A percentile compares a stretch with the other conserved stretches of the same genome.
These are phyloP conservation scores for Trifolium pratense DNA, from an alignment of 306 rosid species.

Conservation along the genomic window DNA sequence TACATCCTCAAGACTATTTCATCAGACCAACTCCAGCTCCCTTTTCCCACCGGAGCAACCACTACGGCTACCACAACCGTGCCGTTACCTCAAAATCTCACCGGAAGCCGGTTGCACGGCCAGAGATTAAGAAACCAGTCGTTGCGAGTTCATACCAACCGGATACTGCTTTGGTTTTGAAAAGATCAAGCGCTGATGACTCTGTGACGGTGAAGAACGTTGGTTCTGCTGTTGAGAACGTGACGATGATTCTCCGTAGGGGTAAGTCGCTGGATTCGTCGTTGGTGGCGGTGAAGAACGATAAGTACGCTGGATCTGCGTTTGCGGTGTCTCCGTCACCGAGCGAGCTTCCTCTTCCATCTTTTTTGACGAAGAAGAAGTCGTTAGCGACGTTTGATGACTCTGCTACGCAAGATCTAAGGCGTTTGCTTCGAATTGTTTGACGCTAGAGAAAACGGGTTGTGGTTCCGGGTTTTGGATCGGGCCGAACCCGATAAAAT, in stretches of 20 bases:
- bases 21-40: conserved; percentile 44
- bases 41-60: conserved; percentile 54
- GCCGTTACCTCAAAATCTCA: conserved; percentile 44
- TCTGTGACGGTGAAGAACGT: conserved; percentile 39
- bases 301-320: conserved; percentile 91
- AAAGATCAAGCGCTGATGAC: conserved; percentile 59
- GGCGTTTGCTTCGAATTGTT: conserved; percentile 84
- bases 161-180: conserved; percentile 28
- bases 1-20: conserved; percentile 76
- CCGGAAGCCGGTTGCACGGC: conserved; percentile 51
- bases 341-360: conserved; percentile 82
- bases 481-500: conserved; percentile 18
- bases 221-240: conserved; percentile 57
- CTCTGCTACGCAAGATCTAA: conserved; percentile 80
- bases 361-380: conserved; percentile 62
- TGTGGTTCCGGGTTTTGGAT: background rate
- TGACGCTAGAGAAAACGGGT: conserved; percentile 15
- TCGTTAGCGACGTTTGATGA: conserved; percentile 52
- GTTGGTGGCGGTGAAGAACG: conserved; percentile 43
- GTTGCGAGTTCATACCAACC: conserved; percentile 13
- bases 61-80: conserved; percentile 32
- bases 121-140: conserved; percentile 49
- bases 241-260: conserved; percentile 70
- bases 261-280: conserved; percentile 76
- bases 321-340: conserved; percentile 83